Base-by-base conservation (phyloP, 176 grass and related monocot genomes). In the Cenchrus purpureus region DNA sequence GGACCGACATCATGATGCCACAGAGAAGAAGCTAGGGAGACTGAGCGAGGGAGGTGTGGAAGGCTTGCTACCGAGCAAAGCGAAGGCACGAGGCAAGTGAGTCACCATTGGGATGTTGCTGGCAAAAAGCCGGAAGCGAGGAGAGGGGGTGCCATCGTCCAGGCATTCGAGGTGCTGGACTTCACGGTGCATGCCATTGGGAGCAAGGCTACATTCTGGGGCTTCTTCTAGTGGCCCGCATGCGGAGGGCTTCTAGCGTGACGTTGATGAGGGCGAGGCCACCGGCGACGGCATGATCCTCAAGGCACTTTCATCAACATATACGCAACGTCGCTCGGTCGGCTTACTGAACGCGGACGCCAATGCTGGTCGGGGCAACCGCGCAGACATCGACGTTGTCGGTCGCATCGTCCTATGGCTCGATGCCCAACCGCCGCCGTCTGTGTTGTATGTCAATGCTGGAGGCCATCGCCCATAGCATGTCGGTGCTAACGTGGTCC, bases 401-500 rank as follows among this genome's bases (percentile, higher is more conserved):
- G 59, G 56, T 6, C 17, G 5, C 10, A 20, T 86, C 73, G 14
- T 82, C 17, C 44, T 68, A 22, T 93, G 88, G 81, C 91, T 93
- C 10, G 85, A 90, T 61, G 76, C 68, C 13, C 85, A 56, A 57
- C 48, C 70, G 13, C 12, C 65, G 7, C 19, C 73, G 56, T 90
- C 91, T 42, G 88, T 93, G 51, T 44, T 93, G 2, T 93, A 93
- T 73, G 12, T 85, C 87, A 13, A 85, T 56, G 56, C n/a, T 82
- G 12, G 92, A 94, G 51, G 84, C 89, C 28, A 12, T 94, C 42
- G 58, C 70, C 20, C 69, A 73, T 50, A 89, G 89, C 70, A 80
- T 91, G 74, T 89, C 89, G 3, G 45, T 83, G 80, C 81, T 91
- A 16, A 94, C 89, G 25, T 94, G 92, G 89, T 89, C 89, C 28